Base-by-base conservation (phyloP, 2,329 filamentous ascomycete genomes). In the Colletotrichum eleusines region DNA sequence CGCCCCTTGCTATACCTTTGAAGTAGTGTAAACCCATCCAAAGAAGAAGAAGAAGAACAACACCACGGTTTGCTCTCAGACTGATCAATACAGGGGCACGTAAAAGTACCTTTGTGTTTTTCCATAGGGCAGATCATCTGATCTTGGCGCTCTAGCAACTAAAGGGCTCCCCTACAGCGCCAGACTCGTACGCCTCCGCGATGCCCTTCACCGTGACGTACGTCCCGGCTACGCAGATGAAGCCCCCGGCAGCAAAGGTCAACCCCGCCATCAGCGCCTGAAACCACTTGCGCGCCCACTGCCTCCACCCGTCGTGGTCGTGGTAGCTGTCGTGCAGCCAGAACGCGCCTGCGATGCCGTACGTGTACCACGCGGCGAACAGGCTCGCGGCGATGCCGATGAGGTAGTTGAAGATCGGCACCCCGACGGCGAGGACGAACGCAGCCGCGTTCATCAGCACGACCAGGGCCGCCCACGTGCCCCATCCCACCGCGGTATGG, bases 361-460 rank as follows among this genome's bases (percentile, higher is more conserved):
- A 87, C 2, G 84, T 87, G 70, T 85, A 88, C 86, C 86, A 88
- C 1, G 83, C 81, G 1, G 86, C 85, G 71, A 88, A 88, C 11
- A 87, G 76, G 6, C 81, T 81, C 0, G 85, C 84, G 26, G 84
- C 80, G 54, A 88, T 84, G 2, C 85, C 85, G 35, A 88, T 82
- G 14, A 88, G 76, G 66, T 87, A 87, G 70, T 84, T 85, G 78
- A 88, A 87, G 28, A 87, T 84, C 1, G 86, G 86, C 35, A 88
- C 84, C 4, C 85, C 84, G 1, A 85, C 82, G 8, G 81, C 79
- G 23, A 83, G 76, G 35, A 83, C 73, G 68, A 83, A 82, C 1
- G 85, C 83, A 2, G 81, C 79, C 1, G 75, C 81, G 60, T 86
- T 87, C 69, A 83, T 80, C 8, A 86, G 48, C 2, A 87, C 42